phyloP scores from a whole-genome alignment of 225 moss, liverwort and hornwort species.

The Polytrichum commune region DNA sequence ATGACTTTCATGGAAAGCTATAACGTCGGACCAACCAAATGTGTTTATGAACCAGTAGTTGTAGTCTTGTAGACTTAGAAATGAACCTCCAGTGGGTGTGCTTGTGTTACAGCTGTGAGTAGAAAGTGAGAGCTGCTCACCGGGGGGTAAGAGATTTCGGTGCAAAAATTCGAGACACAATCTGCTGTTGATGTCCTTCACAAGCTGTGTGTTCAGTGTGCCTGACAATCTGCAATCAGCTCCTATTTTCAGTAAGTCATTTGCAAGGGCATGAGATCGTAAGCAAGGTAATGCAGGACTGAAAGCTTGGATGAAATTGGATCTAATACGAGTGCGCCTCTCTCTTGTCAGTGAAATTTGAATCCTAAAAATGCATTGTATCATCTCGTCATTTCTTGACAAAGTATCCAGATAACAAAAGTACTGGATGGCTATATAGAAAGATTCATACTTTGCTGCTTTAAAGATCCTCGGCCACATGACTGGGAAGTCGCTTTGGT shows the following conservation, averaged over 20 bases:
- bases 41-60: neutral
- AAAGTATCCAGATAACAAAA: neutral
- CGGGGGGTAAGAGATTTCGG: conserved; percentile 30
- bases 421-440: neutral
- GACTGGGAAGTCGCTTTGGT: conserved; percentile 41
- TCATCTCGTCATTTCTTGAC: neutral
- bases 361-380: too few species aligned
- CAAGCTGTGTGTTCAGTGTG: conserved; percentile 14
- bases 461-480: conserved; percentile 36
- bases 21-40: neutral
- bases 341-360: too few species aligned
- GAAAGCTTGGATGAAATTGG: too few species aligned
- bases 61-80: neutral
- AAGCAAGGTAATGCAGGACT: too few species aligned
- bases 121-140: conserved; percentile 10
- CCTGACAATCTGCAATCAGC: conserved; percentile 31
- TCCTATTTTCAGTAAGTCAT: conserved; percentile 25
- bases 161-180: conserved; percentile 36
- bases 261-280: too few species aligned
- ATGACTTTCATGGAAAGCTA: neutral
- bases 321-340: too few species aligned
- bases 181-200: conserved; percentile 38
- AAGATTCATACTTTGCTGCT: conserved; percentile 27
- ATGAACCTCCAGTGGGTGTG: too few species aligned
- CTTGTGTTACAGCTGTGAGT: too few species aligned